Conservation (phyloP, 148 eudicot species). For the Fagopyrum homotropicum region DNA sequence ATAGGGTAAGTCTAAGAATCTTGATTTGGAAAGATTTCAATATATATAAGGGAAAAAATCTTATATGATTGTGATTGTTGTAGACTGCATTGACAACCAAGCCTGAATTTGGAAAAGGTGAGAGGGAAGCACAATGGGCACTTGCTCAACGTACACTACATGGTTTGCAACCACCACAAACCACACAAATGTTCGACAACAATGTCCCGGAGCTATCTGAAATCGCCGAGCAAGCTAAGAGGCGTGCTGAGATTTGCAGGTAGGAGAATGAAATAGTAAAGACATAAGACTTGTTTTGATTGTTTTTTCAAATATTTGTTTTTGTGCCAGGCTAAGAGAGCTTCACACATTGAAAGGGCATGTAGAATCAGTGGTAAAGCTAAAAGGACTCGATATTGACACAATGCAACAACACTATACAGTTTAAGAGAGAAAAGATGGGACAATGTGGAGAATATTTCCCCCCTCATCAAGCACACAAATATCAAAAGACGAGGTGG, state of each 20-base stretch:
- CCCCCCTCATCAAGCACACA: not conserved
- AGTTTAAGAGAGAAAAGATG: constrained; percentile 15
- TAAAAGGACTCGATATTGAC: constrained; percentile 38
- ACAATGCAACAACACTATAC: constrained; percentile 42
- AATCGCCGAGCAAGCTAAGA: constrained; percentile 29
- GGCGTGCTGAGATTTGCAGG: constrained; percentile 26
- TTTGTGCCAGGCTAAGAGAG: constrained; percentile 25
- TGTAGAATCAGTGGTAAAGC: constrained; percentile 37
- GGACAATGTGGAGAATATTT: too few species aligned
- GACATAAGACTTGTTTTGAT: not conserved
- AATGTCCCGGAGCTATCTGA: constrained; percentile 23
- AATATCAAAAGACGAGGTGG: constrained; percentile 6
- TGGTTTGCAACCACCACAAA: constrained; percentile 23
- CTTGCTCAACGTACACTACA: constrained; percentile 25
- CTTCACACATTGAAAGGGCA: constrained; percentile 39
- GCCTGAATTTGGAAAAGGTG: constrained; percentile 24
- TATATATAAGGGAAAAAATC: too few species aligned
- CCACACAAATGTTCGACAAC: constrained; percentile 12
- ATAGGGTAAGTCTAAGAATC: constrained; percentile 13
- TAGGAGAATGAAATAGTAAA: not conserved
- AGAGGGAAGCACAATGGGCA: constrained; percentile 29
- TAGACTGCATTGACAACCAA: constrained; percentile 29
- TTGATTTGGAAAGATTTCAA: not conserved
- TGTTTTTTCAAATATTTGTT: not conserved
- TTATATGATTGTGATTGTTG: not conserved